Base-by-base conservation (phyloP, 1,139 yeast genomes). In the Debaryomyces sp. region DNA sequence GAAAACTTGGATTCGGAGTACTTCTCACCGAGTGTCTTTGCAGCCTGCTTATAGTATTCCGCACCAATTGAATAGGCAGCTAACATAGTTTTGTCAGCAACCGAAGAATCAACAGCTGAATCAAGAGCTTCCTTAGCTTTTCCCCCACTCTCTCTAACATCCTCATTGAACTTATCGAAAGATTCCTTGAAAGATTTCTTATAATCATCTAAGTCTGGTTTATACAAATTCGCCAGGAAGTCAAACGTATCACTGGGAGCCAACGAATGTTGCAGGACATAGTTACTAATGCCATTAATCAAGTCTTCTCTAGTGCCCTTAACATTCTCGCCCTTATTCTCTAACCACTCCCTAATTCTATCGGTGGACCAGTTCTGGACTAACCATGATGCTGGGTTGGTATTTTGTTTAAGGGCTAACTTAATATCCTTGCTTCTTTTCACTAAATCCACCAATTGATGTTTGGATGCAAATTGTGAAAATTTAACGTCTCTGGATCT, bases 401-500 rank as follows among this genome's bases (percentile, higher is more conserved):
- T 65, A 60, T 48, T 67, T 56, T 49, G 61, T 26, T 52, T 51
- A 29, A 56, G n/a, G 15, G 10, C 59, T 49, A 78, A 61, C 24
- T 80, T 78, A 43, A 67, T 68, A 57, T 73, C 68, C 58, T 75
- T 75, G 62, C 76, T 68, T 50, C 70, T 60, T 53, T 75, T 71
- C 4, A 79, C 87, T 39, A 78, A 64, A 30, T 77, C 71, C 40
- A 78, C 63, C 55, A 84, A 69, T 50, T 81, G 74, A 27, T 70
- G 64, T 55, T 73, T 75, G 34, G 81, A 72, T 17, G 81, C 68
- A 47, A 75, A 68, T 30, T 68, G 66, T 21, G 85, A 79, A 44
- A 75, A 69, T 13, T 70, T 60, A 29, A 82, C 68, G 23, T 78
- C 80, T 53, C 89, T 78, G 6, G 80, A 71, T 43, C 73, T 74